Evolutionary conservation across 2,329 filamentous ascomycete genomes (phyloP).

Genomic region (Diaporthe australafricana): DNA sequence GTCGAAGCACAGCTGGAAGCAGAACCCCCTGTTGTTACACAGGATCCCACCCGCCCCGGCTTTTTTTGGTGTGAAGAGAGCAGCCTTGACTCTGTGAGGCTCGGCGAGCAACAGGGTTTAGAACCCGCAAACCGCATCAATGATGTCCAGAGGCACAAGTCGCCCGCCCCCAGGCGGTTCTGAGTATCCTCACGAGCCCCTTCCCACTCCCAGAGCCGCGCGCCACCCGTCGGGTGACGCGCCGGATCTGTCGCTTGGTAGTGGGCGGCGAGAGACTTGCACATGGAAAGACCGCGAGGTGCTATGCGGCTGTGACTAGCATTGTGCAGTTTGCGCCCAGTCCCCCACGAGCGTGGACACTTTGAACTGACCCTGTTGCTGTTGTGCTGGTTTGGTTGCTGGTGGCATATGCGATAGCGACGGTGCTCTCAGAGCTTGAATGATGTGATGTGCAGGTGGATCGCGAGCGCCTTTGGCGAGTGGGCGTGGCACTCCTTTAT

Average conservation of each 20-base stretch:
- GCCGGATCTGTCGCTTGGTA: slow-evolving; percentile 10
- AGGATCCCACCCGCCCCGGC: slow-evolving; percentile 30
- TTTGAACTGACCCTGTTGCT: too few relatives aligned
- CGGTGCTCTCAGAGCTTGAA: too few relatives aligned
- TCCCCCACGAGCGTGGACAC: not conserved
- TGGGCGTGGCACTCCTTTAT: too few relatives aligned
- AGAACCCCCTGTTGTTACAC: not conserved
- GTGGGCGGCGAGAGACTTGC: slow-evolving; percentile 7
- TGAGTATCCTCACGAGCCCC: slow-evolving; percentile 1
- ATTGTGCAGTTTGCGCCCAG: slow-evolving; percentile 20
- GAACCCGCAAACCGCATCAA: slow-evolving; percentile 24
- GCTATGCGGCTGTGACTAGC: slow-evolving; percentile 17
- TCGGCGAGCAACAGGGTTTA: not conserved
- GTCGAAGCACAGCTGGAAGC: not conserved
- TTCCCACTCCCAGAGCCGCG: not conserved
- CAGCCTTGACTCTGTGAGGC: slow-evolving; percentile 22
- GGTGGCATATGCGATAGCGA: too few relatives aligned
- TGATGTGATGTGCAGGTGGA: too few relatives aligned
- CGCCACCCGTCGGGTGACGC: not conserved
- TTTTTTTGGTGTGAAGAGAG: not conserved
- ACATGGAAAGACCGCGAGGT: slow-evolving; percentile 9
- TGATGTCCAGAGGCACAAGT: not conserved
- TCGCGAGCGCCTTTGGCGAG: too few relatives aligned
- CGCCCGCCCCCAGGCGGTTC: not conserved
- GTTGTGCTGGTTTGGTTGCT: too few relatives aligned